Conservation (phyloP, 192 early-diverging fungal genomes). For the Linnemannia hyalina region DNA sequence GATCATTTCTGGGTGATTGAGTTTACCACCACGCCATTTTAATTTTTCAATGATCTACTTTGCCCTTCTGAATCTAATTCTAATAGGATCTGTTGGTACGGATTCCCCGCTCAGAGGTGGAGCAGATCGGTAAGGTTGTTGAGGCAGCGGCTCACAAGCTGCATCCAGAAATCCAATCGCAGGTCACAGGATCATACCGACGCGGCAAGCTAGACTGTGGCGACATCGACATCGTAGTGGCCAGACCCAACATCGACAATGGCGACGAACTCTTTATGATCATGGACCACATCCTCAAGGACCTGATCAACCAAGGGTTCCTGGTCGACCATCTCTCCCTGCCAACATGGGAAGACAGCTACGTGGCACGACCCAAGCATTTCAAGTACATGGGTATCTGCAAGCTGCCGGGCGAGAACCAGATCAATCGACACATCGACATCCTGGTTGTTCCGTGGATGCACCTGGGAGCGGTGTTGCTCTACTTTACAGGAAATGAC, state of each 20-base stretch:
- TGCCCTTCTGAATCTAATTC: not conserved
- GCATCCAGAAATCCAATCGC: conserved; percentile 41
- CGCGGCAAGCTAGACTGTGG: conserved; percentile 54
- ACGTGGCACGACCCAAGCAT: conserved; percentile 29
- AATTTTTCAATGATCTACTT: not conserved
- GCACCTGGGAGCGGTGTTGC: conserved; percentile 44
- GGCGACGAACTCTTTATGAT: conserved; percentile 38
- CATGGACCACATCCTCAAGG: conserved; percentile 37
- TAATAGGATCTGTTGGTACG: conserved; percentile 32
- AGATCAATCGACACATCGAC: conserved; percentile 51
- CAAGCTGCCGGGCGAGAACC: conserved; percentile 17
- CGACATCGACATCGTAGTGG: conserved; percentile 57
- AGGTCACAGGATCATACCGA: conserved; percentile 56
- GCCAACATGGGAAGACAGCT: conserved; percentile 19
- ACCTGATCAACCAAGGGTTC: conserved; percentile 29
- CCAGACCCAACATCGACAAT: conserved; percentile 39
- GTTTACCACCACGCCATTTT: not conserved
- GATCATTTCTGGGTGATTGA: not conserved
- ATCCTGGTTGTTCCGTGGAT: conserved; percentile 48
- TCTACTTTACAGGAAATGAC: conserved; percentile 58
- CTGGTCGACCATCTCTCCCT: conserved; percentile 43
- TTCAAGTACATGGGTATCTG: conserved; percentile 59
- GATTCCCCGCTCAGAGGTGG: conserved; percentile 57
- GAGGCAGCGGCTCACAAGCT: conserved; percentile 14
- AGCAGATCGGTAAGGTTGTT: conserved; percentile 40